phyloP scores from a whole-genome alignment of 257 asterid genomes.

The Leonotis leonurus region DNA sequence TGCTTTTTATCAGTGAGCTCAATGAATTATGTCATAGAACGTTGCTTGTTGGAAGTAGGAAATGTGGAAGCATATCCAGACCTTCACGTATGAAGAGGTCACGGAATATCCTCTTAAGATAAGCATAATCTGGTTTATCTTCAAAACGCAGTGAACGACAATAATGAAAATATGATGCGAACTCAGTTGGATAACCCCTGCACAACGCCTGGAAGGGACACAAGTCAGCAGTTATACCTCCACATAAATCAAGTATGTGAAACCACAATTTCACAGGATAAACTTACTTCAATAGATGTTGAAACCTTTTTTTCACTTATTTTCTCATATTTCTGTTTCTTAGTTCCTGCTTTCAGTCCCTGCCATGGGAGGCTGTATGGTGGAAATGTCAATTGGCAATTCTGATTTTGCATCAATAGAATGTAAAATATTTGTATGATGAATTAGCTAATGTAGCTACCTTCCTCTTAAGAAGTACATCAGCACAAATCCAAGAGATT shows the following conservation, averaged over 20 bases:
- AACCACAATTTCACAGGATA: constrained; percentile 6
- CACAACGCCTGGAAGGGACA: constrained; percentile 56
- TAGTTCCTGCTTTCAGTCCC: constrained; percentile 94
- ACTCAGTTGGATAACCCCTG: constrained; percentile 85
- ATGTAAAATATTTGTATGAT: constrained; percentile 14
- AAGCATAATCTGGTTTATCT: constrained; percentile 97
- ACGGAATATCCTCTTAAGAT: constrained; percentile 89
- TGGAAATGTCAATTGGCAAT: constrained; percentile 31
- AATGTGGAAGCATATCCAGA: constrained; percentile 22
- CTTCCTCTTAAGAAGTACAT: constrained; percentile 96
- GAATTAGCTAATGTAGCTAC: constrained; percentile 37
- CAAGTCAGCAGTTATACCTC: constrained; percentile 14
- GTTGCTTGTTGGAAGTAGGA: background rate
- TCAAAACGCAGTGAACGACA: constrained; percentile 95
- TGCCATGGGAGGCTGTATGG: constrained; percentile 89
- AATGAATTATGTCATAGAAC: background rate
- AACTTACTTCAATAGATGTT: constrained; percentile 85
- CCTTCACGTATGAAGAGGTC: constrained; percentile 99
- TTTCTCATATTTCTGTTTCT: constrained; percentile 92
- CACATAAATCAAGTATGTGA: constrained; percentile 7
- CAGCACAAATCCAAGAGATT: constrained; percentile 91
- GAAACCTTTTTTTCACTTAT: constrained; percentile 94
- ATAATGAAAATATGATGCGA: constrained; percentile 94
- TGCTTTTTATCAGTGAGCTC: background rate
- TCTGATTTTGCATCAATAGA: constrained; percentile 16